Conservation (phyloP, 257 asterid genomes). For the Fraxinus quadrangulata region DNA sequence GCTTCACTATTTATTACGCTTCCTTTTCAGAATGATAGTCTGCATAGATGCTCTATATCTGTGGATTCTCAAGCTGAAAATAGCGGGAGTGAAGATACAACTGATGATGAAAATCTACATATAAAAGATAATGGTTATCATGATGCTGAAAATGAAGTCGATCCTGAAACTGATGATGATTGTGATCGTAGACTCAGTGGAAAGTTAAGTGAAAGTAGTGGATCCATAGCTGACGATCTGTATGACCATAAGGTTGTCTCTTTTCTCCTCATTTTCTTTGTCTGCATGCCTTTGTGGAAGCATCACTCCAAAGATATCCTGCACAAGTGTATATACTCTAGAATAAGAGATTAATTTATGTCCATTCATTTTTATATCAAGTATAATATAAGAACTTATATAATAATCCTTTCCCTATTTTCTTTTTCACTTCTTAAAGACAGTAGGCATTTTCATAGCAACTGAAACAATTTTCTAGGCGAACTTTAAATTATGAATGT, state of each 20-base stretch:
- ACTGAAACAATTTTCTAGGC: no score
- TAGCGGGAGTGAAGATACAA: conserved; percentile 73
- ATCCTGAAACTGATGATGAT: conserved; percentile 71
- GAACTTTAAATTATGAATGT: neutral
- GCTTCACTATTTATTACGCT: conserved; percentile 22
- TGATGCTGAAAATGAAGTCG: conserved; percentile 87
- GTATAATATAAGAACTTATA: neutral
- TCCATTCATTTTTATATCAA: neutral
- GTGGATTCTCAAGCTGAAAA: conserved; percentile 75
- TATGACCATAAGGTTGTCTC: conserved; percentile 80
- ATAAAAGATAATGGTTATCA: conserved; percentile 75
- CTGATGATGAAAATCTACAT: conserved; percentile 68
- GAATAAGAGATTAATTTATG: no score
- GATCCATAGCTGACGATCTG: conserved; percentile 85
- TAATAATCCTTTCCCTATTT: neutral
- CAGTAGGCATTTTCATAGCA: no score
- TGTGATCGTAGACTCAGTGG: conserved; percentile 84
- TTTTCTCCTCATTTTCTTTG: conserved; percentile 20
- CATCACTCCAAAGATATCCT: neutral
- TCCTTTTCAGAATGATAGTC: conserved; percentile 66
- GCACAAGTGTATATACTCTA: no score
- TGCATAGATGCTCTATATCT: conserved; percentile 79
- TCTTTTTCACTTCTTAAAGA: neutral
- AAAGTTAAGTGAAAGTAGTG: conserved; percentile 87
- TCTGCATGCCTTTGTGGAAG: neutral